Evolutionary conservation across 2,329 filamentous ascomycete species (phyloP).

Genomic region (Alternaria longipes): DNA sequence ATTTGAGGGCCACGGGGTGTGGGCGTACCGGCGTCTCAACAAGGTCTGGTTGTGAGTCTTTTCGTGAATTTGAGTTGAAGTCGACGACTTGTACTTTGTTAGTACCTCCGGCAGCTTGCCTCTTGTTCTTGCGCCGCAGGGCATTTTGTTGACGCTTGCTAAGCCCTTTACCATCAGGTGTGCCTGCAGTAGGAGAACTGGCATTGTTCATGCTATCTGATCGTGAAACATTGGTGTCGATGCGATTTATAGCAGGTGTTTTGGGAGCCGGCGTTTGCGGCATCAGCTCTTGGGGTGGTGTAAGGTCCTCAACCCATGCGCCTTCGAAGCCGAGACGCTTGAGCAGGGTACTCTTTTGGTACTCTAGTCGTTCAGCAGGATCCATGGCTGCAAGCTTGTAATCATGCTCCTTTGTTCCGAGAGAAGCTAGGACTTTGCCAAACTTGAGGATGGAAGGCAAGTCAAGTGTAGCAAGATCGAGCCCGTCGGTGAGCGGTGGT

Average conservation of each 20-base stretch:
- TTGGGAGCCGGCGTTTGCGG: slow-evolving; percentile 50
- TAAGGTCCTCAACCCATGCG: slow-evolving; percentile 86
- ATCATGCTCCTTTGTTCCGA: slow-evolving; percentile 81
- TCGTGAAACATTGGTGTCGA: slow-evolving; percentile 61
- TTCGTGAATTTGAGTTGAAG: slow-evolving; percentile 73
- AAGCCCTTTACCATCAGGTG: slow-evolving; percentile 61
- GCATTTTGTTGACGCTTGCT: slow-evolving; percentile 96
- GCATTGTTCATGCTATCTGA: slow-evolving; percentile 56
- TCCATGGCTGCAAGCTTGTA: slow-evolving; percentile 84
- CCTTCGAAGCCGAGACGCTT: slow-evolving; percentile 85
- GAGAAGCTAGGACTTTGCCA: slow-evolving; percentile 85
- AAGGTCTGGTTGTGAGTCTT: slow-evolving; percentile 67
- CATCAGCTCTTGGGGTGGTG: slow-evolving; percentile 69
- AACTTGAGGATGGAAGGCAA: slow-evolving; percentile 81
- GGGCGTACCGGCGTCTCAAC: slow-evolving; percentile 61
- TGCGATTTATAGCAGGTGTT: slow-evolving; percentile 54
- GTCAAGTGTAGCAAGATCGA: slow-evolving; percentile 79
- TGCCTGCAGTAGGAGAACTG: slow-evolving; percentile 57
- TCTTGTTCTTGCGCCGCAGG: slow-evolving; percentile 91
- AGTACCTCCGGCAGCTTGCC: slow-evolving; percentile 85
- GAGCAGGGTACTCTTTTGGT: slow-evolving; percentile 88
- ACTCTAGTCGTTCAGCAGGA: slow-evolving; percentile 78
- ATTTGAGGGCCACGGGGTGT: slow-evolving; percentile 62
- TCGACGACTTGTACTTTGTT: slow-evolving; percentile 92
- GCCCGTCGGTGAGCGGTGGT: slow-evolving; percentile 65